phyloP scores from a whole-genome alignment of 192 early-diverging fungal species.

The Diversispora eburnea region DNA sequence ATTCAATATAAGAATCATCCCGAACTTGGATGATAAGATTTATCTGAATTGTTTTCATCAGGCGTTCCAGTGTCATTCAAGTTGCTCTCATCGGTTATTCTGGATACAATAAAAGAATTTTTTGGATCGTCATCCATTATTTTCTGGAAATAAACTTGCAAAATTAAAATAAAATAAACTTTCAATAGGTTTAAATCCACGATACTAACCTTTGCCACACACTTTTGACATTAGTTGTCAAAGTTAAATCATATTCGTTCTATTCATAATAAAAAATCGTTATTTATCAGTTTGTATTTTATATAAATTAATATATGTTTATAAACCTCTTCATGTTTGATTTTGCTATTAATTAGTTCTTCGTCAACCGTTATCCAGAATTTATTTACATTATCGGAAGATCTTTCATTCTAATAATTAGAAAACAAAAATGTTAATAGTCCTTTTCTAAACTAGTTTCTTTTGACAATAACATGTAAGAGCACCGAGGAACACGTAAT shows the following conservation, averaged over 20 bases:
- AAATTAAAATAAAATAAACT: too few species aligned
- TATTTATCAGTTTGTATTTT: neutral
- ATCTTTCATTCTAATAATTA: constrained; percentile 6
- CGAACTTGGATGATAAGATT: too few species aligned
- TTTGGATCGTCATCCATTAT: too few species aligned
- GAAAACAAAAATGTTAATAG: neutral
- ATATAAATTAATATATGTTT: neutral
- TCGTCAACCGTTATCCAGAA: neutral
- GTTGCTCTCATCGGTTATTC: too few species aligned
- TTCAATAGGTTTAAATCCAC: too few species aligned
- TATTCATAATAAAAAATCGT: constrained; percentile 13
- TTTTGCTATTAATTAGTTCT: neutral
- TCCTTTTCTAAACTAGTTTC: neutral
- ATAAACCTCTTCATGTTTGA: constrained; percentile 6
- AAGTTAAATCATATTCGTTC: constrained; percentile 7
- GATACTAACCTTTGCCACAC: too few species aligned
- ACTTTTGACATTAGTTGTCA: neutral
- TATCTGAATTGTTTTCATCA: too few species aligned
- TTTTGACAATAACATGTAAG: constrained; percentile 18
- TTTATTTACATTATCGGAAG: constrained; percentile 5
- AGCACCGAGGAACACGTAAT: constrained; percentile 6
- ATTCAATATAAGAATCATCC: too few species aligned
- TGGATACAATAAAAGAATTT: too few species aligned
- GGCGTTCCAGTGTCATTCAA: too few species aligned
- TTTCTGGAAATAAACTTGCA: too few species aligned